Evolutionary conservation across 257 asterid genomes (phyloP), one percentile per base, ranked within the genome.

Genomic region (Solanum bulbocastanum): DNA sequence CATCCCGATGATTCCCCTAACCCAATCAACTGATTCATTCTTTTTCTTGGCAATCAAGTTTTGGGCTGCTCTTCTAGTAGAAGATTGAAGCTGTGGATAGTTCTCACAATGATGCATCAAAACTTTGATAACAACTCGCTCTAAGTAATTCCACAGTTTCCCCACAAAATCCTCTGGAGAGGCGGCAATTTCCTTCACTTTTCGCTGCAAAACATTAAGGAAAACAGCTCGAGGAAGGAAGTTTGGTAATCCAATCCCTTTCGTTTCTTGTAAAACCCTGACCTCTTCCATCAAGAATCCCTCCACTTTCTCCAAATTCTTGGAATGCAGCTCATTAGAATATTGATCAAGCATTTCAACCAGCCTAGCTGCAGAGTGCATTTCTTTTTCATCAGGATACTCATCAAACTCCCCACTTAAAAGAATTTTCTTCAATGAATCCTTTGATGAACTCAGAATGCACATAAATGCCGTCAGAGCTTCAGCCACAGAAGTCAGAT

Each of bases 11-110:
- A 87, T 83, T 56, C 84, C 86, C 23, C 7, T 10, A 3, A 88
- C 90, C 93, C 93, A 90, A 4, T 87, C 86, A 8, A 83, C 13
- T 0, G 92, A 92, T 14, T 90, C 82, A 60, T 87, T 58, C 44
- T 62, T 88, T 75, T 81, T 90, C 33, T 86, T 86, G 0, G 87
- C 87, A 3, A 92, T 82, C 0, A 91, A 73, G 52, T 74, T 74
- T 74, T 74, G 52, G 20, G 25, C 20, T 8, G 52, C 52, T 20
- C 49, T 35, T 37, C 18, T 36, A 36, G 82, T 74, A 1, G 49
- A 22, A 20, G n/a, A 42, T 0, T 74, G 83, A 74, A 74, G 83
- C 42, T 74, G 83, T 13, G 49, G 32, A 44, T 22, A 18, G 18
- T 25, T 20, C 42, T 37, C 49, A 22, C 25, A 74, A 36, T 74